A percentile compares a stretch with the other conserved stretches of the same genome.
phyloP scores from a whole-genome alignment of 1,139 yeast genomes.

The Suzukiozyma palmioleophila region DNA sequence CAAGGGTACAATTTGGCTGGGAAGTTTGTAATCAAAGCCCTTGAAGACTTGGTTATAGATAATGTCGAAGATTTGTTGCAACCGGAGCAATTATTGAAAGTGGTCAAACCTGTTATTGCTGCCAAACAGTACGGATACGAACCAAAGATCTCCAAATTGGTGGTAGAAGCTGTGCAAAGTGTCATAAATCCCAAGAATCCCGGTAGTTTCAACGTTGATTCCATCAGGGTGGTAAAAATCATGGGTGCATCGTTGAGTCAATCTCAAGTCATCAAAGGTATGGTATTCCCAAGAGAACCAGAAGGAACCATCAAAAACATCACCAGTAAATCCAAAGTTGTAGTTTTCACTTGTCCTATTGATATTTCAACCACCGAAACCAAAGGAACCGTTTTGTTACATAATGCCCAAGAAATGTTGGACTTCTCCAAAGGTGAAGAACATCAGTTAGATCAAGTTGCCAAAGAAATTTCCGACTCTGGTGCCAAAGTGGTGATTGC shows the following conservation, averaged over 20 bases:
- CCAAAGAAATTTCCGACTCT: slow-evolving; percentile 76
- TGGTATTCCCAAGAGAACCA: slow-evolving; percentile 97
- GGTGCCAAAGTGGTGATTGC: slow-evolving; percentile 89
- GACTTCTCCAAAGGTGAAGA: slow-evolving; percentile 96
- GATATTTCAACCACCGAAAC: slow-evolving; percentile 95
- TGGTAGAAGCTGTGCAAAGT: slow-evolving; percentile 79
- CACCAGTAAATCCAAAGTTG: slow-evolving; percentile 68
- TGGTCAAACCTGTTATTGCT: slow-evolving; percentile 81
- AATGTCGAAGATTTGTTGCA: slow-evolving; percentile 55
- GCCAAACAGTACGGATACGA: slow-evolving; percentile 93
- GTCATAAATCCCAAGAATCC: slow-evolving; percentile 68
- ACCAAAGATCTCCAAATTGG: slow-evolving; percentile 68
- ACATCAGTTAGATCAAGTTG: slow-evolving; percentile 81
- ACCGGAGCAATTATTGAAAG: slow-evolving; percentile 60
- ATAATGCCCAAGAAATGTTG: slow-evolving; percentile 94
- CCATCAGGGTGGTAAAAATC: slow-evolving; percentile 89
- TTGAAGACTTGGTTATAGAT: slow-evolving; percentile 64
- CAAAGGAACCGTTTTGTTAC: slow-evolving; percentile 92
- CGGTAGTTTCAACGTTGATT: slow-evolving; percentile 76
- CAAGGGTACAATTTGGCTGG: slow-evolving; percentile 87
- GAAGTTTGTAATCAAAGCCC: slow-evolving; percentile 62
- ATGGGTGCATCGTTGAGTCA: slow-evolving; percentile 82
- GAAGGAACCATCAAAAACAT: slow-evolving; percentile 80
- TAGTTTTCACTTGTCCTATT: slow-evolving; percentile 87
- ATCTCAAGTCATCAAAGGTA: slow-evolving; percentile 86